phyloP scores from a whole-genome alignment of 345 rosid genomes.

The Punica granatum region DNA sequence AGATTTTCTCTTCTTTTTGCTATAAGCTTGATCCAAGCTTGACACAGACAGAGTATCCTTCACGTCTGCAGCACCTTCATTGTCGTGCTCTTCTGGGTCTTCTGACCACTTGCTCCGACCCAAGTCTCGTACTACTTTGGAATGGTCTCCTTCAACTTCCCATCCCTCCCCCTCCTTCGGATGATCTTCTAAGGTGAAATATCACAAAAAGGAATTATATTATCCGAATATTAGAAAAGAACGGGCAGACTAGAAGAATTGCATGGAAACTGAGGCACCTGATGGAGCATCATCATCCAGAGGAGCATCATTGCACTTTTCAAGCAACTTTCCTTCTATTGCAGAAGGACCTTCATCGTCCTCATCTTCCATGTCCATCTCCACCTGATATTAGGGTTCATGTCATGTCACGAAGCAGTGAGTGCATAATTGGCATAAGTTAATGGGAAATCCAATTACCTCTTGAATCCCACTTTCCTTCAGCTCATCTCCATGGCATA shows the following conservation, averaged over 20 bases:
- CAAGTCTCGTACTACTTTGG: slow-evolving; percentile 48
- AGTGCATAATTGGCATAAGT: slow-evolving; percentile 7
- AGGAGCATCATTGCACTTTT: slow-evolving; percentile 17
- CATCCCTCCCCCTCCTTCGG: slow-evolving; percentile 29
- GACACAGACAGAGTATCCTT: slow-evolving; percentile 42
- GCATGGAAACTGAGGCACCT: slow-evolving; percentile 24
- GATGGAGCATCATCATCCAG: slow-evolving; percentile 25
- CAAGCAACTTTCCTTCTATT: slow-evolving; percentile 34
- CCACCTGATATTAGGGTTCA: slow-evolving; percentile 37
- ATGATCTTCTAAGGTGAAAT: slow-evolving; percentile 18
- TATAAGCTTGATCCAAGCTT: slow-evolving; percentile 39
- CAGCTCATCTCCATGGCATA: slow-evolving; percentile 70
- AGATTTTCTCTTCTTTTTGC: slow-evolving; percentile 45
- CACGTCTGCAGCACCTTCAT: slow-evolving; percentile 22
- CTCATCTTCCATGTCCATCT: slow-evolving; percentile 93
- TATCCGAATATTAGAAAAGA: not conserved
- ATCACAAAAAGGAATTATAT: not conserved
- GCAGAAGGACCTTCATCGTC: slow-evolving; percentile 25
- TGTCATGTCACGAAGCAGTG: not conserved
- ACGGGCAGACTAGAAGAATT: not conserved
- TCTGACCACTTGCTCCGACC: slow-evolving; percentile 88
- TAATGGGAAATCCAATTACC: slow-evolving; percentile 39
- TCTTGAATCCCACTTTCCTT: slow-evolving; percentile 76
- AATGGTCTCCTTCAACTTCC: slow-evolving; percentile 41
- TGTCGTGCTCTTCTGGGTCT: slow-evolving; percentile 53